A percentile compares a stretch with the other conserved stretches of the same genome.
Evolutionary conservation across 768 basidiomycete genomes (phyloP).

Genomic region (Mycena filopes): DNA sequence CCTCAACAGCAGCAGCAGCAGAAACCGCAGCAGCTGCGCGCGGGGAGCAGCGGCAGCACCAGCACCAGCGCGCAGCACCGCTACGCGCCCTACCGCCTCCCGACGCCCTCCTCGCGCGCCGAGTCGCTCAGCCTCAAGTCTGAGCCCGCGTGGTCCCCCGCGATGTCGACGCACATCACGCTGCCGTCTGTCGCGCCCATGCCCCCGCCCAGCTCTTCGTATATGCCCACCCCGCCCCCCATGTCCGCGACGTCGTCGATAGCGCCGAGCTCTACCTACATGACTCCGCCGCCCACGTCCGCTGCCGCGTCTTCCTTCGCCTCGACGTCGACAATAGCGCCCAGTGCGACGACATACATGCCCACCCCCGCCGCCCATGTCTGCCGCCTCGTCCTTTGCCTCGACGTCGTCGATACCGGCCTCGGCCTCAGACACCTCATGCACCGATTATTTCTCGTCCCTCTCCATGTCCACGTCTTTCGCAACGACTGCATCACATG

Average conservation of each 20-base stretch:
- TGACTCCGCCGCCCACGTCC: background rate
- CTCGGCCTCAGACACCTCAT: background rate
- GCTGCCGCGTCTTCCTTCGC: background rate
- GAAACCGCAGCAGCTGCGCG: background rate
- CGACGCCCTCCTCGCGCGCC: conserved; percentile 15
- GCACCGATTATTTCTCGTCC: background rate
- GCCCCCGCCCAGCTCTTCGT: too few relatives aligned
- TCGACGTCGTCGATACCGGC: background rate
- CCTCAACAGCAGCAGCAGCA: background rate
- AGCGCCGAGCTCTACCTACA: too few relatives aligned
- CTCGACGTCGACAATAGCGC: background rate
- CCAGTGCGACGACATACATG: background rate
- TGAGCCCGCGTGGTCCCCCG: conserved; percentile 17
- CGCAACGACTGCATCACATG: too few relatives aligned
- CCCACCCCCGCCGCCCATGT: background rate
- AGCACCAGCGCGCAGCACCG: background rate
- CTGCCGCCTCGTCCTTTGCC: background rate
- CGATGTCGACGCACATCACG: background rate
- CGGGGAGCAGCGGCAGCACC: background rate
- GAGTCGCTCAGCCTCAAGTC: conserved; percentile 19
- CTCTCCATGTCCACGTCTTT: too few relatives aligned
- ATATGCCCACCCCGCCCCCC: background rate
- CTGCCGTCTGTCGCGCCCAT: background rate
- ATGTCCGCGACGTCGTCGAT: background rate
- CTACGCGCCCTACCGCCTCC: conserved; percentile 8